Evolutionary conservation across 164 flowering plant species (phyloP), one percentile per base, ranked within the genome.

Genomic region (Chimonanthus salicifolius): DNA sequence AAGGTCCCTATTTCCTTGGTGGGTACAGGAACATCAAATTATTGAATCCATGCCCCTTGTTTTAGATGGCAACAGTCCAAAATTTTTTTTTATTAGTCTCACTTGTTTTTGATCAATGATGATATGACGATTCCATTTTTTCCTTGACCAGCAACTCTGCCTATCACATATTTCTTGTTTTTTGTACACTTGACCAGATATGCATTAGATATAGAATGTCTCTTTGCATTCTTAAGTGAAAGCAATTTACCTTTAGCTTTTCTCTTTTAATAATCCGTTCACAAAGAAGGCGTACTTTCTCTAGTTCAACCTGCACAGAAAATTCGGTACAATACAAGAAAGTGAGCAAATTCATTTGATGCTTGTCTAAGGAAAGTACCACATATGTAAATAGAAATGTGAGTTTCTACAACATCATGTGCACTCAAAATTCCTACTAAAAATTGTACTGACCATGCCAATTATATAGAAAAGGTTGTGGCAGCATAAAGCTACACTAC

Each of bases 251-350:
- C 92, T 93, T 95, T 74, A 92, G 46, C 75, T 93, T 95, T 75
- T 95, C 99, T 62, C 99, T 84, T 83, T 80, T 90, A 64, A 92
- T 78, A 73, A 93, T 92, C 75, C 99, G 82, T 73, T 95, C 99
- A 76, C 99, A 93, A 62, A 95, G 90, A 79, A 95, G 94, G 2
- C 99, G 98, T 67, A 95, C 72, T 66, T 90, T 87, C 86, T 95
- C 99, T 21, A 95, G 84, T 73, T 93, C 97, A 82, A 93, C 99
- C 99, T 95, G 87, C 50, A 73, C 0, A 62, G 54, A 70, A 64
- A 33, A 49, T n/a, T 21, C 46, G 3, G 68, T 44, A 44, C 3
- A 13, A 10, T 33, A 5, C 68, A 66, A 66, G 13, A 33, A 9
- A 66, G 49, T 33, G 8, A 44, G 7, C 16, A 16, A 66, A 6